Percentiles rank a stretch among this genome's conserved stretches.
Conservation (phyloP, 1,284 basidiomycete species). For the Caloboletus inedulis region DNA sequence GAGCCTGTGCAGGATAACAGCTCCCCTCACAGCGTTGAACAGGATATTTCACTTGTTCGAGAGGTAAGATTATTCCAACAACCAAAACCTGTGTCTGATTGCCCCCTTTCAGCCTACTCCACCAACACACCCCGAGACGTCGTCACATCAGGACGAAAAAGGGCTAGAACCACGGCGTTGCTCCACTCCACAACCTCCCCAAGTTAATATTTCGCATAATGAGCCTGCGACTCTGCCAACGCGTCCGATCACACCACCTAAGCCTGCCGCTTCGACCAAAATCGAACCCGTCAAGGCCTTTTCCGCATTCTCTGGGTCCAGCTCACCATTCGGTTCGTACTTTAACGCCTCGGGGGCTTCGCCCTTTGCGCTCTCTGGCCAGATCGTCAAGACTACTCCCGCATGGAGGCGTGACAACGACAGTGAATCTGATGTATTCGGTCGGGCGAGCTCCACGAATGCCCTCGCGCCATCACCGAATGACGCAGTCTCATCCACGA, state of each 20-base stretch:
- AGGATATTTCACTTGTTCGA: conserved; percentile 4
- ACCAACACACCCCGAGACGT: not conserved
- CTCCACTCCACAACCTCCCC: conserved; percentile 16
- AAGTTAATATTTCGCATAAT: conserved; percentile 3
- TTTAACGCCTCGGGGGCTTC: conserved; percentile 26
- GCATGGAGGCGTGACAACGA: conserved; percentile 24
- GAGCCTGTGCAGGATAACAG: conserved; percentile 11
- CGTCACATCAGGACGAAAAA: conserved; percentile 11
- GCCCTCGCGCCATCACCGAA: conserved; percentile 21
- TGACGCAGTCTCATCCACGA: conserved; percentile 3
- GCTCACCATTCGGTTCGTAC: conserved; percentile 40
- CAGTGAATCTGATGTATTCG: conserved; percentile 9
- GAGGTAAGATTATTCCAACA: conserved; percentile 17
- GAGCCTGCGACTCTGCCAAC: conserved; percentile 14
- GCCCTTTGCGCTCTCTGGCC: conserved; percentile 22
- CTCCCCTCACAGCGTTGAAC: conserved; percentile 1
- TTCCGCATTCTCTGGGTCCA: conserved; percentile 43
- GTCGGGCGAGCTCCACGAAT: conserved; percentile 4
- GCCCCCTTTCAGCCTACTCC: conserved; percentile 12
- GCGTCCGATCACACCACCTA: conserved; percentile 19
- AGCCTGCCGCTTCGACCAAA: conserved; percentile 7
- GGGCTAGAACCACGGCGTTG: conserved; percentile 5
- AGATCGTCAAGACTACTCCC: conserved; percentile 18
- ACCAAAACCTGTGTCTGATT: conserved; percentile 12
- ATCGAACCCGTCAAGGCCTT: conserved; percentile 34